Conservation (phyloP, 495 filamentous ascomycete genomes). For the Penicillium coprophilum region DNA sequence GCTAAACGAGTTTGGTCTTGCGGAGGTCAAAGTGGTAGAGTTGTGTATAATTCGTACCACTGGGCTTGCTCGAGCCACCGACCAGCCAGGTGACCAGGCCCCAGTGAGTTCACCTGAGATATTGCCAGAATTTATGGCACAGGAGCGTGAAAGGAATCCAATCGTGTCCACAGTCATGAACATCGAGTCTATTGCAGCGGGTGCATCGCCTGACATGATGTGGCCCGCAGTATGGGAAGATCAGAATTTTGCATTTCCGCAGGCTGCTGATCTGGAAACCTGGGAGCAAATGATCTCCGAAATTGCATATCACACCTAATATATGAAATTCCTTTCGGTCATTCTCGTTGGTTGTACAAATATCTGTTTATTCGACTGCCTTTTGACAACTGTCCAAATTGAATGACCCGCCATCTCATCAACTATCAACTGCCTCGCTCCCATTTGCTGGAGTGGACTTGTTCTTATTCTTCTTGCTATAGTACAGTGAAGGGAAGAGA, state of each 20-base stretch:
- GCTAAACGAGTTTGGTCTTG: constrained; percentile 21
- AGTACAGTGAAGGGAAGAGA: too few species aligned
- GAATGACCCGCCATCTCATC: too few species aligned
- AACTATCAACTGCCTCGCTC: too few species aligned
- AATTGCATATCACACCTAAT: constrained; percentile 20
- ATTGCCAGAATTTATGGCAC: background rate
- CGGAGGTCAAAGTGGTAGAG: constrained; percentile 20
- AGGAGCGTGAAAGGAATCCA: background rate
- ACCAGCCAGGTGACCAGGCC: background rate
- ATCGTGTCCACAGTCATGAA: background rate
- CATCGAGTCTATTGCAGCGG: background rate
- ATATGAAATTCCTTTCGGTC: background rate
- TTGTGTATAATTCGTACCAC: constrained; percentile 16
- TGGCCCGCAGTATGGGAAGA: constrained; percentile 23
- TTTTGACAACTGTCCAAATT: too few species aligned
- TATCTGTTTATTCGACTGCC: background rate
- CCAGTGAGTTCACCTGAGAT: constrained; percentile 1
- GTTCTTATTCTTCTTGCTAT: too few species aligned
- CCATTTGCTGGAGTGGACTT: too few species aligned
- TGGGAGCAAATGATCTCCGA: constrained; percentile 24
- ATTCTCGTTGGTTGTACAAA: background rate
- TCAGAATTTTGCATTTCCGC: constrained; percentile 20
- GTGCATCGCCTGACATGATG: constrained; percentile 11
- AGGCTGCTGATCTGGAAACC: constrained; percentile 19
- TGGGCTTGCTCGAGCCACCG: constrained; percentile 7